Evolutionary conservation across 805 yeast species (phyloP).

Genomic region (Cyberlindnera xylosilytica): DNA sequence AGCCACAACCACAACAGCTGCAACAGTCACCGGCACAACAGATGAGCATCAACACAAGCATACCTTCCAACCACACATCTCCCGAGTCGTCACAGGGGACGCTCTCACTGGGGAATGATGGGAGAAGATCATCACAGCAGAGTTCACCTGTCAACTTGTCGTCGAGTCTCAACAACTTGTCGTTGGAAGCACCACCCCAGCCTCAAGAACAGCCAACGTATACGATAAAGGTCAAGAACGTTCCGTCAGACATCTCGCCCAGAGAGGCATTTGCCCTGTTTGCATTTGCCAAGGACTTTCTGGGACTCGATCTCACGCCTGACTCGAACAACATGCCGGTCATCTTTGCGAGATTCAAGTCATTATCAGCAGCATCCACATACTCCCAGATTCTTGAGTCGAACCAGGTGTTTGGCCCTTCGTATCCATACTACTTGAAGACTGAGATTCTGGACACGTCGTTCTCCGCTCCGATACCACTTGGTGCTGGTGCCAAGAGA

Average conservation of each 20-base stretch:
- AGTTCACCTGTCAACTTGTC: slow-evolving; percentile 25
- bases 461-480: slow-evolving; percentile 16
- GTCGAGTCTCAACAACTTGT: slow-evolving; percentile 18
- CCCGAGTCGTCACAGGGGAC: slow-evolving; percentile 21
- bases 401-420: slow-evolving; percentile 48
- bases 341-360: slow-evolving; percentile 43
- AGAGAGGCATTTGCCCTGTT: slow-evolving; percentile 70
- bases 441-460: slow-evolving; percentile 40
- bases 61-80: slow-evolving; percentile 21
- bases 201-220: slow-evolving; percentile 13
- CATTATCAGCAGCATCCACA: slow-evolving; percentile 42
- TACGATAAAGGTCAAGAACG: slow-evolving; percentile 45
- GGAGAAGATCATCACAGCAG: slow-evolving; percentile 22
- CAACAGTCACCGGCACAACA: slow-evolving; percentile 14
- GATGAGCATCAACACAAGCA: slow-evolving; percentile 13
- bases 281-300: slow-evolving; percentile 64
- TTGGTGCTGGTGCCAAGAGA: slow-evolving; percentile 39
- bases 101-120: slow-evolving; percentile 10
- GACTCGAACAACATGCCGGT: slow-evolving; percentile 32
- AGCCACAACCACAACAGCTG: background rate
- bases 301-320: slow-evolving; percentile 45
- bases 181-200: slow-evolving; percentile 10
- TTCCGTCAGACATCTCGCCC: slow-evolving; percentile 59
- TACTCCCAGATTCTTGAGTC: slow-evolving; percentile 39
- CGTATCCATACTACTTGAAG: slow-evolving; percentile 35